These are phyloP conservation scores for Globisporangium barbulae DNA, from an alignment of 352 stramenopile genomes.

Conservation along the genomic window DNA sequence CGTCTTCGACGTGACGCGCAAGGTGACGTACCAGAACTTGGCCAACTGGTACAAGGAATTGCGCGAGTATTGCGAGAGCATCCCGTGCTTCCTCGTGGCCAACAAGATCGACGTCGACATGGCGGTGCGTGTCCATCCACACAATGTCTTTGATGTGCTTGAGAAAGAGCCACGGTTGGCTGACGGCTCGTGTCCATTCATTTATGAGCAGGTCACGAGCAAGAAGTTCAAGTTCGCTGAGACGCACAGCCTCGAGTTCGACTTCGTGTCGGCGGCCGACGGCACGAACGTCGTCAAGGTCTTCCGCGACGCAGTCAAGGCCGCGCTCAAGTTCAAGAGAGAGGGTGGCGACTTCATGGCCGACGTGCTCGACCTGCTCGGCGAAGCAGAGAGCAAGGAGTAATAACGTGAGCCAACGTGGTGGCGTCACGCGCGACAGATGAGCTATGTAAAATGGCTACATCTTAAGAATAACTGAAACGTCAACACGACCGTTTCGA, in stretches of 20 bases:
- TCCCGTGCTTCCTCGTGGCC: conserved; percentile 92
- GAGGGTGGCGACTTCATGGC: conserved; percentile 92
- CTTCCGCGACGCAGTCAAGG: conserved; percentile 88
- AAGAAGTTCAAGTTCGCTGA: conserved; percentile 96
- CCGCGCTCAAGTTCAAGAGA: conserved; percentile 85
- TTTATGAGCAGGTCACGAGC: conserved; percentile 79
- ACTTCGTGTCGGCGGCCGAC: conserved; percentile 93
- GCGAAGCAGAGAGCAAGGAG: conserved; percentile 41
- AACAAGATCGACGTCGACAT: conserved; percentile 98
- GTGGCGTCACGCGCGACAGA: neutral
- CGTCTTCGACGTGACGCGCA: conserved; percentile 95
- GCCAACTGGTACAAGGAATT: conserved; percentile 91
- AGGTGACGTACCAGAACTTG: conserved; percentile 94
- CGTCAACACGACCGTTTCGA: too few species aligned
- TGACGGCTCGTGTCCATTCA: neutral
- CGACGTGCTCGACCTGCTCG: conserved; percentile 89
- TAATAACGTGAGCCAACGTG: neutral
- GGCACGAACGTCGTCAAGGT: conserved; percentile 96
- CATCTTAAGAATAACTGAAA: neutral
- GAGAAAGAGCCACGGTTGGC: too few species aligned
- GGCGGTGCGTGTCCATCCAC: conserved; percentile 37
- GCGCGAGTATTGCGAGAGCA: conserved; percentile 90
- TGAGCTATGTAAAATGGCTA: neutral
- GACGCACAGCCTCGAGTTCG: conserved; percentile 93
- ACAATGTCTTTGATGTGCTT: neutral